Evolutionary conservation across 176 grass and related monocot species (phyloP).

Genomic region (Hordeum marinum): DNA sequence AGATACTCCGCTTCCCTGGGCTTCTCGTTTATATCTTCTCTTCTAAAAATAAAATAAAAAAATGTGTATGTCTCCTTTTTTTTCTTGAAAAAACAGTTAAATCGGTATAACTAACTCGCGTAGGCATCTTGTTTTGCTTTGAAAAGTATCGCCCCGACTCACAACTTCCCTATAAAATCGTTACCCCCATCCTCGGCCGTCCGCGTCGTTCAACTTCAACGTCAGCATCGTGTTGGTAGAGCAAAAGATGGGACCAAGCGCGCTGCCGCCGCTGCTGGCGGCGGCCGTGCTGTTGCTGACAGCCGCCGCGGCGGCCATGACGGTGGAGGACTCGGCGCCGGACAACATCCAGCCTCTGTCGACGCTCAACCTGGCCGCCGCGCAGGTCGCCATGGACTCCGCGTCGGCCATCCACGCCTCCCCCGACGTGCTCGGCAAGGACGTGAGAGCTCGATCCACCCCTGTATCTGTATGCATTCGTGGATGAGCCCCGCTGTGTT

Average conservation of each 20-base stretch:
- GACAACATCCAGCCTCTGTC: conserved; percentile 36
- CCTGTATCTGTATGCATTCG: neutral
- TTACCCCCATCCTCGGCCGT: neutral
- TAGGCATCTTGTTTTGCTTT: neutral
- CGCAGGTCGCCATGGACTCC: conserved; percentile 21
- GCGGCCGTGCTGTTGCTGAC: neutral
- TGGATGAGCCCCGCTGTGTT: neutral
- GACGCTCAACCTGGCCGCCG: conserved; percentile 27
- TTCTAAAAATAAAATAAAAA: too few species aligned
- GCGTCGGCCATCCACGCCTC: conserved; percentile 33
- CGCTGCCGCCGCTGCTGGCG: neutral
- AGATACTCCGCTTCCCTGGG: too few species aligned
- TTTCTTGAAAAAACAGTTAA: too few species aligned
- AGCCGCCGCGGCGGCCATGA: neutral
- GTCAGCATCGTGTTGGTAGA: neutral
- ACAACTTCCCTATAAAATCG: neutral
- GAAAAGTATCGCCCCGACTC: too few species aligned
- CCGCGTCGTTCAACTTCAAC: neutral
- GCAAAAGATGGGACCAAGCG: neutral
- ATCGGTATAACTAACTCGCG: too few species aligned
- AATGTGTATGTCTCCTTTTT: too few species aligned
- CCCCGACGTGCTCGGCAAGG: conserved; percentile 25
- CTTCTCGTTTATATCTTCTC: too few species aligned
- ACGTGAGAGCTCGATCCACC: neutral
- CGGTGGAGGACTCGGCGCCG: conserved; percentile 7